These are phyloP conservation scores for Macrolepiota dolichaula DNA, from an alignment of 768 basidiomycete genomes.

Conservation along the genomic window DNA sequence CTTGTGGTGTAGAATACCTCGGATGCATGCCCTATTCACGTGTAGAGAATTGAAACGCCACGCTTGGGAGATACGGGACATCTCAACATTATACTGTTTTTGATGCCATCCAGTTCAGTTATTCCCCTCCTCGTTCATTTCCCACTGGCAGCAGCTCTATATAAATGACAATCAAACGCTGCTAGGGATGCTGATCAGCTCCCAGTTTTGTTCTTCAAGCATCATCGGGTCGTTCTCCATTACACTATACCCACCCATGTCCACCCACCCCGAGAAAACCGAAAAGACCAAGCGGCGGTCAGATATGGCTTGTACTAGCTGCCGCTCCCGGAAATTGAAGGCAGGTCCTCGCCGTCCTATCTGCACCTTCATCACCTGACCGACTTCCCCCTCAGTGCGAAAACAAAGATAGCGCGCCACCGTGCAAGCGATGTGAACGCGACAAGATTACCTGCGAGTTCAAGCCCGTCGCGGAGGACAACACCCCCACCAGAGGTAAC, in stretches of 20 bases:
- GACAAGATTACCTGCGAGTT: constrained; percentile 33
- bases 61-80: constrained; percentile 10
- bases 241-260: background rate
- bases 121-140: constrained; percentile 10
- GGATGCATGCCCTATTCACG: constrained; percentile 12
- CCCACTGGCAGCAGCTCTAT: constrained; percentile 8
- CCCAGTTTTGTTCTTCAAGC: background rate
- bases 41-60: constrained; percentile 12
- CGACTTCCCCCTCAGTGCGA: constrained; percentile 22
- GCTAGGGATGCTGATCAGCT: constrained; percentile 6
- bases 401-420: constrained; percentile 21
- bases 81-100: constrained; percentile 8
- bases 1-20: constrained; percentile 1
- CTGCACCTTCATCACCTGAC: background rate
- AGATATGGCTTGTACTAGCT: constrained; percentile 51
- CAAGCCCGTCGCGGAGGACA: constrained; percentile 35
- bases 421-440: constrained; percentile 39
- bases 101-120: constrained; percentile 10
- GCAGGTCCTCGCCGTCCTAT: constrained; percentile 23
- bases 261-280: constrained; percentile 9
- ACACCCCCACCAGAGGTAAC: background rate
- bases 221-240: background rate
- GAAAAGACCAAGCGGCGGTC: constrained; percentile 29
- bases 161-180: constrained; percentile 11
- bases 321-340: constrained; percentile 55